Base-by-base conservation (phyloP, 805 yeast species). In the Jamesozyma gamospora region DNA sequence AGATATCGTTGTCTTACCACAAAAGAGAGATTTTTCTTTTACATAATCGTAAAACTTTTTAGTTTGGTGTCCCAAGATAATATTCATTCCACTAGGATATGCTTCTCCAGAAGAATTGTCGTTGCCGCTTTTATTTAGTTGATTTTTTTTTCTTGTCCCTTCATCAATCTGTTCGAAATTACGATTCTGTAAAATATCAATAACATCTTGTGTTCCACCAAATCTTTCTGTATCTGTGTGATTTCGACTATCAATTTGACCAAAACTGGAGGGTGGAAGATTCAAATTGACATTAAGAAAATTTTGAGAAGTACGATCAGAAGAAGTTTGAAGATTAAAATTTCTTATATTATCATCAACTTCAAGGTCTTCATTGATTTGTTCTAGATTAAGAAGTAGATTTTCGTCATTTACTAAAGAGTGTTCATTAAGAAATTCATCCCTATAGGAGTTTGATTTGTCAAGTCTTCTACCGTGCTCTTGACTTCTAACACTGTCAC, bases 241-340 rank as follows among this genome's bases (percentile, higher is more conserved):
- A 18, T 41, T 49, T 26, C 58, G 47, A 7, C 52, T 54, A 2
- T 35, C 26, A 28, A 37, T 36, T 28, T 57, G 42, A 3, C 60
- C 63, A 34, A 54, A 49, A 36, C 62, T 56, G 11, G 64, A 59
- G 7, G 64, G 57, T 1, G 62, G 61, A 27, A 58, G 37, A 10
- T 54, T 52, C 14, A 59, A 42, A 36, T 56, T 50, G 26, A 54
- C 40, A 7, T 46, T 39, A 38, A 54, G 30, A 21, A 43, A 44
- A 25, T 46, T 48, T 15, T 38, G 40, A 17, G 41, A 37, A 15
- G 37, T 31, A 11, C 13, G 25, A 9, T n/a, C 19, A 2, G 42
- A 37, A 18, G 35, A 32, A 25, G 35, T 36, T 12, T 12, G 40
- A 19, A 37, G 9, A 32, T 14, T 16, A 13, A 27, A 11, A 33